Percentiles rank a stretch among this genome's conserved stretches.
Evolutionary conservation across 257 asterid species (phyloP).

Genomic region (Mitragyna speciosa): DNA sequence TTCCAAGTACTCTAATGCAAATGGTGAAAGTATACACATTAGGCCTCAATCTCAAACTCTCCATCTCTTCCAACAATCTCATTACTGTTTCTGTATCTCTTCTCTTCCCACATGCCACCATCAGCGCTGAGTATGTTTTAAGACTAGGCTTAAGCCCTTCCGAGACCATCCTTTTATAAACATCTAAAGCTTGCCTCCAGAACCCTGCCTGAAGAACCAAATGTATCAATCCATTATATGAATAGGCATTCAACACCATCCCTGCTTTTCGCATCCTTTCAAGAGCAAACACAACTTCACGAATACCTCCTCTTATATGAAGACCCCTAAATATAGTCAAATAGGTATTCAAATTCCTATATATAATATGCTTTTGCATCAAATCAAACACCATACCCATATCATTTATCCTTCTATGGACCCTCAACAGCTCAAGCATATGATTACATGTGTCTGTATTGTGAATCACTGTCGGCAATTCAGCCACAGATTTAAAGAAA

Average conservation of each 20-base stretch:
- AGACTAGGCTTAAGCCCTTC: constrained; percentile 88
- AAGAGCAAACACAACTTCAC: constrained; percentile 68
- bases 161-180: constrained; percentile 69
- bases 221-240: constrained; percentile 91
- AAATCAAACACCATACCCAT: constrained; percentile 82
- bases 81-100: constrained; percentile 75
- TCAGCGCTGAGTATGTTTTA: constrained; percentile 88
- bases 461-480: constrained; percentile 62
- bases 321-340: constrained; percentile 71
- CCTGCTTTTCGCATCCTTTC: constrained; percentile 70
- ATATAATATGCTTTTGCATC: constrained; percentile 87
- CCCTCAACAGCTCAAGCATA: constrained; percentile 82
- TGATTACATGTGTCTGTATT: constrained; percentile 82
- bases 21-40: constrained; percentile 88
- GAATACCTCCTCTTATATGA: constrained; percentile 67
- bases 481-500: constrained; percentile 55
- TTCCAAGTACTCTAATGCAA: constrained; percentile 89
- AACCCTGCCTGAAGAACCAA: constrained; percentile 81
- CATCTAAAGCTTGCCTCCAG: constrained; percentile 60
- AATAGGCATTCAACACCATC: constrained; percentile 77
- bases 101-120: constrained; percentile 91
- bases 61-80: constrained; percentile 82
- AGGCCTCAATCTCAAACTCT: constrained; percentile 73
- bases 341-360: constrained; percentile 74
- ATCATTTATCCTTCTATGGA: constrained; percentile 49